Evolutionary conservation across 164 flowering plant genomes (phyloP).

Genomic region (Taxillus chinensis): DNA sequence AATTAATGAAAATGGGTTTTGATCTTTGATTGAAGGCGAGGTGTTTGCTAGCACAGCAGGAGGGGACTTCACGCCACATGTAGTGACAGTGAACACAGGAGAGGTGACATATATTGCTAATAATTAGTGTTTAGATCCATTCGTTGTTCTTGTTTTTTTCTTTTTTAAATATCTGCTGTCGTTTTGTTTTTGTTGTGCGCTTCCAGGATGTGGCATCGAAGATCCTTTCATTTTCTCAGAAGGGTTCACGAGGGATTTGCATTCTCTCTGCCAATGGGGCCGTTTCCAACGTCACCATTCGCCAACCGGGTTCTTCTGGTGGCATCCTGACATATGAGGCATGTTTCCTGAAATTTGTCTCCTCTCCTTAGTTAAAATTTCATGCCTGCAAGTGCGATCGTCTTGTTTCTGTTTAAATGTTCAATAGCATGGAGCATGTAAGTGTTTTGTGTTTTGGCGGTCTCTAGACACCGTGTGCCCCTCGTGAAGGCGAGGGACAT

Average conservation of each 20-base stretch:
- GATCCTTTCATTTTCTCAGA: slow-evolving; percentile 54
- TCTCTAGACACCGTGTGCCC: too few relatives aligned
- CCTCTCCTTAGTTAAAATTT: too few relatives aligned
- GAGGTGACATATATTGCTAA: slow-evolving; percentile 40
- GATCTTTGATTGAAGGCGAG: slow-evolving; percentile 38
- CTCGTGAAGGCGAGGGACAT: too few relatives aligned
- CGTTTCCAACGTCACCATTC: slow-evolving; percentile 71
- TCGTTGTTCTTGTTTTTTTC: too few relatives aligned
- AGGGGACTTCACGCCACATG: slow-evolving; percentile 72
- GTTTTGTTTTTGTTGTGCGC: background rate
- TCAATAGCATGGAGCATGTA: too few relatives aligned
- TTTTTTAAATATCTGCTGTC: too few relatives aligned
- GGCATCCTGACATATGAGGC: slow-evolving; percentile 82
- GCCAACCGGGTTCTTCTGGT: slow-evolving; percentile 81
- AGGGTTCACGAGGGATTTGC: slow-evolving; percentile 68
- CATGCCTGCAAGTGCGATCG: too few relatives aligned
- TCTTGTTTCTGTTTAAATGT: too few relatives aligned
- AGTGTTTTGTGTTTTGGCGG: too few relatives aligned
- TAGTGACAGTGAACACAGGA: slow-evolving; percentile 63
- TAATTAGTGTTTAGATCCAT: too few relatives aligned
- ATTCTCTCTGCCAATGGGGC: slow-evolving; percentile 85
- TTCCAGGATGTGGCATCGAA: slow-evolving; percentile 70
- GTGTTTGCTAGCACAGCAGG: slow-evolving; percentile 55
- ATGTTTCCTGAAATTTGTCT: slow-evolving; percentile 3
- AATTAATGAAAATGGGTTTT: too few relatives aligned